Conservation (phyloP, 306 rosid species). For the Prunus persica region DNA sequence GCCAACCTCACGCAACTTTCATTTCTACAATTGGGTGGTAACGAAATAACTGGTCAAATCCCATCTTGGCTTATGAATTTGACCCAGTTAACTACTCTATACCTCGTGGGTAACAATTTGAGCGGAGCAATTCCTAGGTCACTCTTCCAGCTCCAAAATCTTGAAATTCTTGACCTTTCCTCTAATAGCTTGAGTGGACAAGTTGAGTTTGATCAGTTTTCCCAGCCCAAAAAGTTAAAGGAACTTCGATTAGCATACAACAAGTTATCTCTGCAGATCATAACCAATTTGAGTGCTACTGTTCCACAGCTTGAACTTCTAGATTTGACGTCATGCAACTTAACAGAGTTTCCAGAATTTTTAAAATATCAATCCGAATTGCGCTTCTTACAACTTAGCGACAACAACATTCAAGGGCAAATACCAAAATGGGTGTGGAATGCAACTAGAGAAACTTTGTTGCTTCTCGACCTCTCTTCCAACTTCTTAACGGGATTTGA, state of each 20-base stretch:
- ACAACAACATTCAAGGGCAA: constrained; percentile 26
- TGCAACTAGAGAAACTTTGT: too few species aligned
- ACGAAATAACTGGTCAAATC: neutral
- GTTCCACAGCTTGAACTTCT: too few species aligned
- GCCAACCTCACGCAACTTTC: too few species aligned
- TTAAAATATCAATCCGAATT: constrained; percentile 1
- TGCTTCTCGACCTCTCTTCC: rapidly evolving
- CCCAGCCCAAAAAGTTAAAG: neutral
- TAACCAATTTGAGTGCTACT: too few species aligned
- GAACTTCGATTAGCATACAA: too few species aligned
- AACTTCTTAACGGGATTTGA: too few species aligned
- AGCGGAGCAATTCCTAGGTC: constrained; percentile 20
- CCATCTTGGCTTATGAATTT: constrained; percentile 10
- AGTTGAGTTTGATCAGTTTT: constrained; percentile 15
- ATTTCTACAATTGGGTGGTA: neutral
- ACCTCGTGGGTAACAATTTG: neutral
- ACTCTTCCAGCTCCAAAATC: neutral
- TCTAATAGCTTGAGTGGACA: constrained; percentile 16
- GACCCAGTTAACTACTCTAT: neutral
- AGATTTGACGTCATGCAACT: neutral
- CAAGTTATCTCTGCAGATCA: too few species aligned
- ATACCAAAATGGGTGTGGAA: neutral
- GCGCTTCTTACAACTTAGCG: neutral
- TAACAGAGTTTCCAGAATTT: constrained; percentile 19
- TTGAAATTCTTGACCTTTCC: neutral